Evolutionary conservation across 192 early-diverging fungal species (phyloP).

Genomic region (Chytriomyces hyalinus): DNA sequence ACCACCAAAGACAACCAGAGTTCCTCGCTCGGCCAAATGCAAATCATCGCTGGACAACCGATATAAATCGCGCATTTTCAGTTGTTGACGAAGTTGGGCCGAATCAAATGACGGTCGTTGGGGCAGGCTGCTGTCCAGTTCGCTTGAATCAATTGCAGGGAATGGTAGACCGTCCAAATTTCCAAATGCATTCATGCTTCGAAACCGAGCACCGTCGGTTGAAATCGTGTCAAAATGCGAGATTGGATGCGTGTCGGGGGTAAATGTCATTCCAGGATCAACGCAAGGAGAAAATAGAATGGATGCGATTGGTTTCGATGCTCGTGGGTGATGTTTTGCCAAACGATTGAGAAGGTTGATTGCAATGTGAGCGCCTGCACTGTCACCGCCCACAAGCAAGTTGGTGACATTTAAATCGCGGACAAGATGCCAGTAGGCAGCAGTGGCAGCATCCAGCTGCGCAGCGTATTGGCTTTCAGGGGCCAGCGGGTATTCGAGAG

Average conservation of each 20-base stretch:
- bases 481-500: background rate
- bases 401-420: background rate
- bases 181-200: background rate
- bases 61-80: background rate
- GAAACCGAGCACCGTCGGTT: background rate
- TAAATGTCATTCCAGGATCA: background rate
- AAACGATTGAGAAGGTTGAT: background rate
- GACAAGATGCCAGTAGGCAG: background rate
- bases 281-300: background rate
- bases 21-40: background rate
- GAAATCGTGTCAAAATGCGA: background rate
- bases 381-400: background rate
- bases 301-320: background rate
- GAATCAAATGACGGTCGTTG: too few relatives aligned
- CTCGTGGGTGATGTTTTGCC: background rate
- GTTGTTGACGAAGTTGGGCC: background rate
- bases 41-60: background rate
- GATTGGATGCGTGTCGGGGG: background rate
- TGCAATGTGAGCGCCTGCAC: background rate
- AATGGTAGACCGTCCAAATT: background rate
- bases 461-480: background rate
- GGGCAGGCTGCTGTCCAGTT: too few relatives aligned
- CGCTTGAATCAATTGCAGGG: too few relatives aligned
- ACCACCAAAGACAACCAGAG: background rate
- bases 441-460: background rate